Conservation (phyloP, 306 rosid genomes). For the Hippophae rhamnoides region DNA sequence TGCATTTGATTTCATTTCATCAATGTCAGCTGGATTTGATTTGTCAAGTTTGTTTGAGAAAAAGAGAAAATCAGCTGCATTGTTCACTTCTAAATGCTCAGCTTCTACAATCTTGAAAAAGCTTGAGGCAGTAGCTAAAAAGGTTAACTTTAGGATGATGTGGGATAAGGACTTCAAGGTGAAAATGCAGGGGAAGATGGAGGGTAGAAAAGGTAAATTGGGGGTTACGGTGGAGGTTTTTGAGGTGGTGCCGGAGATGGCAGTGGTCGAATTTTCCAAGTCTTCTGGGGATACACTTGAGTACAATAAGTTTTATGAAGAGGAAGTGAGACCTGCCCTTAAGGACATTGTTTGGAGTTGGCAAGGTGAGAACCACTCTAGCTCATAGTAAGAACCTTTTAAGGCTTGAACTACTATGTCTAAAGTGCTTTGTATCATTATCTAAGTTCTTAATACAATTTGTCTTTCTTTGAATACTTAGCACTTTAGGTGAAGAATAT, state of each 20-base stretch:
- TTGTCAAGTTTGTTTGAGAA: conserved; percentile 67
- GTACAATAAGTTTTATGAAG: conserved; percentile 58
- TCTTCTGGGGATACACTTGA: conserved; percentile 60
- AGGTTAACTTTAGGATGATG: conserved; percentile 33
- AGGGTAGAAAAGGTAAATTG: conserved; percentile 73
- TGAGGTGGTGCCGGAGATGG: conserved; percentile 68
- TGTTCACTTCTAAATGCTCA: conserved; percentile 57
- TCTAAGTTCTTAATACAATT: background rate
- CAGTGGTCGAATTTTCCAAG: conserved; percentile 55
- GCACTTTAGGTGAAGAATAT: too few species aligned
- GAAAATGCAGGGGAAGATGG: conserved; percentile 42
- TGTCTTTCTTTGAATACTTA: too few species aligned
- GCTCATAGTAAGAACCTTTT: background rate
- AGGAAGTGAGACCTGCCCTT: conserved; percentile 62
- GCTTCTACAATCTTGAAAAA: conserved; percentile 43
- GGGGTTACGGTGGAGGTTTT: conserved; percentile 50
- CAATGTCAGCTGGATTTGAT: conserved; percentile 66
- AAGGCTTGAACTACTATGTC: background rate
- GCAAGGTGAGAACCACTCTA: conserved; percentile 46
- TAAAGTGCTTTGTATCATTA: background rate
- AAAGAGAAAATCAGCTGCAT: conserved; percentile 36
- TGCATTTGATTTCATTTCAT: conserved; percentile 69
- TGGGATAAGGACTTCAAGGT: conserved; percentile 47
- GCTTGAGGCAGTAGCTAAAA: conserved; percentile 37
- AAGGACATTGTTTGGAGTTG: conserved; percentile 91